A percentile compares a stretch with the other conserved stretches of the same genome.
Conservation (phyloP, 345 rosid genomes). For the Psidium friedrichsthalianum region DNA sequence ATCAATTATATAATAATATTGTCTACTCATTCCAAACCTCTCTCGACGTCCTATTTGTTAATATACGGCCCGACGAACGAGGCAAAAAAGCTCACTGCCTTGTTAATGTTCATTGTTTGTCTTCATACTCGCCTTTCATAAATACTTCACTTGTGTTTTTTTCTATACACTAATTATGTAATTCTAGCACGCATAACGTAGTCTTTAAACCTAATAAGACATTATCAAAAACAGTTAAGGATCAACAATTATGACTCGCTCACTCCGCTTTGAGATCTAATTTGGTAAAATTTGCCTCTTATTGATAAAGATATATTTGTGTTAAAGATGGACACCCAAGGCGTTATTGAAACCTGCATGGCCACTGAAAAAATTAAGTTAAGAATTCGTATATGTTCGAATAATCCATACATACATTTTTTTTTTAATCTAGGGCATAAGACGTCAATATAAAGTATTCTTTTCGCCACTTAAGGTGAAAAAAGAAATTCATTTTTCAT, state of each 20-base stretch:
- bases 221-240: too few species aligned
- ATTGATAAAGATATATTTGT: not conserved
- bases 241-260: too few species aligned
- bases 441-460: not conserved
- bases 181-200: too few species aligned
- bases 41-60: slow-evolving; percentile 11
- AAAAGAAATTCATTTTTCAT: too few species aligned
- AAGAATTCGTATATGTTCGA: not conserved
- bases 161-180: not conserved
- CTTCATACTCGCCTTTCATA: not conserved
- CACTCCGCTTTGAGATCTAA: not conserved
- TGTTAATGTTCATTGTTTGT: too few species aligned
- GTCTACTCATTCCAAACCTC: slow-evolving; percentile 23
- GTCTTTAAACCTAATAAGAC: too few species aligned
- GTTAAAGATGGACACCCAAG: not conserved
- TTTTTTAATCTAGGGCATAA: not conserved
- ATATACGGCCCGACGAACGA: slow-evolving; percentile 11
- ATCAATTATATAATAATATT: slow-evolving; percentile 17
- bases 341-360: not conserved
- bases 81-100: slow-evolving; percentile 8
- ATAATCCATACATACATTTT: not conserved
- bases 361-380: not conserved
- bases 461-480: not conserved
- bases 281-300: not conserved
- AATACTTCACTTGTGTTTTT: not conserved